Base-by-base conservation (phyloP, 805 yeast species). In the Wickerhamomyces canadensis region DNA sequence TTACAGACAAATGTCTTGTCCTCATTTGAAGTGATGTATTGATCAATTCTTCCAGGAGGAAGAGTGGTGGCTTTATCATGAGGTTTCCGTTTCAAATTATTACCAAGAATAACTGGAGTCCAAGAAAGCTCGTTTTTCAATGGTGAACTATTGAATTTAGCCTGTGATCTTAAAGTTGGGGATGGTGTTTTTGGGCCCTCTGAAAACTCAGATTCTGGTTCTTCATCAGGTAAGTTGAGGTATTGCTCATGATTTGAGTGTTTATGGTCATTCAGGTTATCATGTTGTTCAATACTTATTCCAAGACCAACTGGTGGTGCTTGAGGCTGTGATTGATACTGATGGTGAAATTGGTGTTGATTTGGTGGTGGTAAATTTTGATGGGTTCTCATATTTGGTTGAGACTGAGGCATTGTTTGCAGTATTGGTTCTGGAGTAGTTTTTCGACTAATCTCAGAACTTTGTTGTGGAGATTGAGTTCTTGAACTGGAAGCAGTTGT, bases 1-100 rank as follows among this genome's bases (percentile, higher is more conserved):
- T 74, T 69, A 60, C 99, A 93, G 26, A 78, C 70, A 62, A 73
- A 94, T 22, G 72, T 67, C 42, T 80, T 83, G 34, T 82, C 75
- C 22, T 66, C 74, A 46, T 84, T 82, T 6, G 96, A 88, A 35
- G 71, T 73, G 59, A 91, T 81, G 52, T 81, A 86, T 40, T 74
- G 75, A 56, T 91, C 98, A 30, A 89, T 75, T 33, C 86, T 83
- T 4, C 97, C 97, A 4, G 93, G 87, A 16, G 96, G 96, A 22
- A 89, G 59, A 9, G 88, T 75, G 1, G 93, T 79, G 30, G 55
- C 49, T 48, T 61, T 44, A 42, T 54, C 49, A 48, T 58, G 44
- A 4, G 48, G 41, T 27, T 52, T 53, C 38, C 49, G 49, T 34
- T 47, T 47, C 19, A 33, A 37, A 11, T 37, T 38, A 17, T 37